These are phyloP conservation scores for Tremella mesenterica DNA, from an alignment of 768 basidiomycete genomes.

Conservation along the genomic window DNA sequence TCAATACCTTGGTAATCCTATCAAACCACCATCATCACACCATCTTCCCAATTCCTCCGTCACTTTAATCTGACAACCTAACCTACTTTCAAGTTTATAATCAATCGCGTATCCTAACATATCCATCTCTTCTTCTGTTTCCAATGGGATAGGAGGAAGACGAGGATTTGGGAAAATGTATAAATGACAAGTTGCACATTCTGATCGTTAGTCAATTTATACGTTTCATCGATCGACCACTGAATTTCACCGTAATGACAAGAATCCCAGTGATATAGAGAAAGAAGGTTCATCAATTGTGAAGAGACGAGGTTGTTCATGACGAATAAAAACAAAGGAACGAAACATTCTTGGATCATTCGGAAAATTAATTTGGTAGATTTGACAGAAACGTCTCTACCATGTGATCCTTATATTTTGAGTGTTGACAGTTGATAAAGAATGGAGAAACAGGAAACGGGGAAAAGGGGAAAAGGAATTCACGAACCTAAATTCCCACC, in stretches of 20 bases:
- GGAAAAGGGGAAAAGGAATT: background rate
- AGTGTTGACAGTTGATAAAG: background rate
- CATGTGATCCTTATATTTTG: no score
- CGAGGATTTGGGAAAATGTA: slow-evolving; percentile 20
- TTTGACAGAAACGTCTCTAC: no score
- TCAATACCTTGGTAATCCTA: slow-evolving; percentile 35
- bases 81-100: slow-evolving; percentile 29
- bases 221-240: no score
- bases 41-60: slow-evolving; percentile 31
- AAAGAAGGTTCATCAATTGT: no score
- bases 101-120: slow-evolving; percentile 41
- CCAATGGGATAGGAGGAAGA: slow-evolving; percentile 15
- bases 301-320: no score
- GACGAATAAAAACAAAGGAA: no score
- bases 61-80: slow-evolving; percentile 41
- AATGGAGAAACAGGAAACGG: background rate
- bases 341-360: no score
- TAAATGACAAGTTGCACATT: slow-evolving; percentile 44
- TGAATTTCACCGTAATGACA: no score
- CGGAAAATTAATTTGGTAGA: no score
- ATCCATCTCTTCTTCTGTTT: slow-evolving; percentile 37
- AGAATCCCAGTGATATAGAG: no score
- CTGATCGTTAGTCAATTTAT: slow-evolving; percentile 15
- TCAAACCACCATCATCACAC: slow-evolving; percentile 22
- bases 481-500: slow-evolving; percentile 38